Percentiles rank a stretch among this genome's conserved stretches.
phyloP scores from a whole-genome alignment of 768 basidiomycete species.

The Omphalotus guepiniiformis region DNA sequence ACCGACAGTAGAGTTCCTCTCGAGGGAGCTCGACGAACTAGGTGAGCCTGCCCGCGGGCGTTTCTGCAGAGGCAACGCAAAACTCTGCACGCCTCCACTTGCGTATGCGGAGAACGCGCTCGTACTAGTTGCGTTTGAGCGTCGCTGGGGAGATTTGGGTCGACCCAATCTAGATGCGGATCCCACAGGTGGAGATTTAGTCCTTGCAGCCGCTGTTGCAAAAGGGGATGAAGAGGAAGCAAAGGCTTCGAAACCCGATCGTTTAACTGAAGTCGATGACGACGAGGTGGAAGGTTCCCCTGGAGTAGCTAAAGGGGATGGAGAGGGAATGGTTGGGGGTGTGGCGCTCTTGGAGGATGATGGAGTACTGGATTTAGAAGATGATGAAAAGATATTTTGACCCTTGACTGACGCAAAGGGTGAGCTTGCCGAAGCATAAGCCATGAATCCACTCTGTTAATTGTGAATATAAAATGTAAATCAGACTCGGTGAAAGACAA shows the following conservation, averaged over 20 bases:
- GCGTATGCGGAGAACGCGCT: conserved; percentile 64
- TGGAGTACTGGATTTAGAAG: conserved; percentile 25
- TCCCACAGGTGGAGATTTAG: conserved; percentile 50
- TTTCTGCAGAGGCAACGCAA: conserved; percentile 49
- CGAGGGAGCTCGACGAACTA: conserved; percentile 41
- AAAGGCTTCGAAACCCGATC: conserved; percentile 55
- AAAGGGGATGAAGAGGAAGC: conserved; percentile 50
- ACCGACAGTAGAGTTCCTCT: conserved; percentile 28
- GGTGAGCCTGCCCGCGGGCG: conserved; percentile 49
- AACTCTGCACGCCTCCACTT: conserved; percentile 42
- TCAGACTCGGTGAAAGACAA: conserved; percentile 7
- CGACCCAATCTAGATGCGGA: not conserved
- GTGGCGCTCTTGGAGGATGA: conserved; percentile 11
- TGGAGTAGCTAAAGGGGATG: conserved; percentile 13
- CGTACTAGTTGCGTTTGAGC: conserved; percentile 34
- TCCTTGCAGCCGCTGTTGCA: conserved; percentile 33
- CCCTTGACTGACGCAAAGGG: conserved; percentile 75
- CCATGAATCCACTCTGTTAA: conserved; percentile 67
- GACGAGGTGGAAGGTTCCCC: conserved; percentile 16
- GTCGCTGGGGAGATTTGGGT: conserved; percentile 56
- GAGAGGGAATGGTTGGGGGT: conserved; percentile 15
- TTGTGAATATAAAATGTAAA: conserved; percentile 5
- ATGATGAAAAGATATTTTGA: conserved; percentile 46
- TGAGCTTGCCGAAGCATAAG: conserved; percentile 70
- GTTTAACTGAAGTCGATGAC: conserved; percentile 39